Conservation (phyloP, 2,329 filamentous ascomycete species). For the Aspergillus pseudonomiae region DNA sequence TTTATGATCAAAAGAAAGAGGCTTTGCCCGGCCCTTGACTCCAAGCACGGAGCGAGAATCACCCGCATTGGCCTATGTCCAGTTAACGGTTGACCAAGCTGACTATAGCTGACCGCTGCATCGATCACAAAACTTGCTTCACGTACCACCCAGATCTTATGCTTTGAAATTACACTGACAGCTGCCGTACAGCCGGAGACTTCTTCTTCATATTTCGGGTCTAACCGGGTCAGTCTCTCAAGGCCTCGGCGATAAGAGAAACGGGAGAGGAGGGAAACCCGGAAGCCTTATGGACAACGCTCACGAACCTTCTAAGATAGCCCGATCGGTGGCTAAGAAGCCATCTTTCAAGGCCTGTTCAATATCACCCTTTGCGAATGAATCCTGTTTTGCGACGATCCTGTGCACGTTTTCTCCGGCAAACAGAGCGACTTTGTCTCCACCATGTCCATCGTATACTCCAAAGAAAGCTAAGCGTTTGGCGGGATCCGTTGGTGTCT, state of each 20-base stretch:
- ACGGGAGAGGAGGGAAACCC: not conserved
- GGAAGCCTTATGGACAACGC: not conserved
- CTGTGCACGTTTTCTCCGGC: conserved; percentile 90
- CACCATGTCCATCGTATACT: conserved; percentile 96
- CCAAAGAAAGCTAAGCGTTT: conserved; percentile 91
- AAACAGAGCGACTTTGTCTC: conserved; percentile 93
- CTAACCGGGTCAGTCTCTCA: conserved; percentile 52
- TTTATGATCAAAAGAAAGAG: conserved; percentile 98
- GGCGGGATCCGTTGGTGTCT: conserved; percentile 64
- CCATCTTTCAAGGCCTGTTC: conserved; percentile 97
- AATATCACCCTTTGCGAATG: conserved; percentile 87
- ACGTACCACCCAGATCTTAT: conserved; percentile 95
- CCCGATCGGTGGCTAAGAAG: conserved; percentile 92
- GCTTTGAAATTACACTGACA: conserved; percentile 81
- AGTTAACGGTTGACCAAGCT: conserved; percentile 28
- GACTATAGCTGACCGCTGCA: not conserved
- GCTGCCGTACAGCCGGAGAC: conserved; percentile 97
- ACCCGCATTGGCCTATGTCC: conserved; percentile 82
- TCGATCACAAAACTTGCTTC: conserved; percentile 4
- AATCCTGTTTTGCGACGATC: conserved; percentile 92
- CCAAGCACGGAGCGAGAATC: conserved; percentile 94
- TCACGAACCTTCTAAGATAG: conserved; percentile 85
- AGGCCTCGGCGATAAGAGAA: not conserved
- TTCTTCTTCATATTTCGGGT: conserved; percentile 95
- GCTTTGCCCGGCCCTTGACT: conserved; percentile 96